phyloP scores from a whole-genome alignment of 2,329 filamentous ascomycete genomes.

The Aspergillus glaucus region DNA sequence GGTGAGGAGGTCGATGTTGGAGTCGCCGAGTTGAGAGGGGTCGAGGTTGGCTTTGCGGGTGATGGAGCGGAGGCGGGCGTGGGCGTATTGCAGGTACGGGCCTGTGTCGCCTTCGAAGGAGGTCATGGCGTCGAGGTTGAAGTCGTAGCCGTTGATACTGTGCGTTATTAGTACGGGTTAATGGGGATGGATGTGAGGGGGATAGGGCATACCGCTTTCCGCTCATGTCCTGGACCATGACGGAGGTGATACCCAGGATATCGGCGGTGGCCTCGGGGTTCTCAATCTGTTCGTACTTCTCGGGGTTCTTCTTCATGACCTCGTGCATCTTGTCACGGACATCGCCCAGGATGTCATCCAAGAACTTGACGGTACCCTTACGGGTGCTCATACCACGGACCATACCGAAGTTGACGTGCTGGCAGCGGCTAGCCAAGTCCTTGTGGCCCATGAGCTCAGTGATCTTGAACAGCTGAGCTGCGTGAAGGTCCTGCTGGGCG shows the following conservation, averaged over 20 bases:
- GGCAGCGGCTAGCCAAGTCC: conserved; percentile 53
- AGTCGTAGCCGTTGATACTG: conserved; percentile 58
- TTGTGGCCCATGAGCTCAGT: conserved; percentile 56
- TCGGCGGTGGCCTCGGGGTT: conserved; percentile 78
- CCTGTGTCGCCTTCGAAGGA: conserved; percentile 62
- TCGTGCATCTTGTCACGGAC: conserved; percentile 96
- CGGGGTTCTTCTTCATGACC: conserved; percentile 83
- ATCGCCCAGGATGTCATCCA: conserved; percentile 66
- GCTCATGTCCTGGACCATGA: conserved; percentile 98
- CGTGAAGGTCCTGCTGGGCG: conserved; percentile 58
- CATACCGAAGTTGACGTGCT: conserved; percentile 63
- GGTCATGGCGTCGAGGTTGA: conserved; percentile 60
- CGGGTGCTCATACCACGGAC: conserved; percentile 60
- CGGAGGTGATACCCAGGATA: conserved; percentile 82
- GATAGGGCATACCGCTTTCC: conserved; percentile 66
- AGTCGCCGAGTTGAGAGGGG: conserved; percentile 44
- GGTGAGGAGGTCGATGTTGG: conserved; percentile 55
- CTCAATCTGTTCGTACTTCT: conserved; percentile 85
- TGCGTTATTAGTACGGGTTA: conserved; percentile 39
- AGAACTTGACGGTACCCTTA: conserved; percentile 67
- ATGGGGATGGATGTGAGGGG: conserved; percentile 17
- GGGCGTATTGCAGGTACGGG: conserved; percentile 60
- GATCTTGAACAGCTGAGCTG: conserved; percentile 61
- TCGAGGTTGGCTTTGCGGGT: conserved; percentile 49
- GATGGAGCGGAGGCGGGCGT: conserved; percentile 55